Base-by-base conservation (phyloP, 768 basidiomycete species). In the Rhodotorula sphaerocarpa region DNA sequence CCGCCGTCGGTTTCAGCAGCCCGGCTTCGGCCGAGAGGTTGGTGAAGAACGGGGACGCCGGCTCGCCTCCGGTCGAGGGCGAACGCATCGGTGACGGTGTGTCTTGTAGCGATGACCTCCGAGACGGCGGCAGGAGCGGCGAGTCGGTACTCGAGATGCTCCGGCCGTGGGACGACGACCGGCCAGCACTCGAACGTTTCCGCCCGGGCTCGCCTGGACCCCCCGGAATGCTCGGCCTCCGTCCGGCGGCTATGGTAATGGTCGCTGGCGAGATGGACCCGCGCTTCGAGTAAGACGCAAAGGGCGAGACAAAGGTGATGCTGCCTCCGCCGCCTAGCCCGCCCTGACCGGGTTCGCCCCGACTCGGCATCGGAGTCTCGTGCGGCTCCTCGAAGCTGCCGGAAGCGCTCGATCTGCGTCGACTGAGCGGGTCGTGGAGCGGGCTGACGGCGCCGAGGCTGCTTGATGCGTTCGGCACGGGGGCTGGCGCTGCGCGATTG, bases 221-320 rank as follows among this genome's bases (percentile, higher is more conserved):
- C 11, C 54, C 63, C 2, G 63, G 27, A 21, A 55, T 55, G 30
- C 57, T 59, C 23, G 45, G 44, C 23, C 58, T 44, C 23, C 63
- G 31, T 12, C 51, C 28, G 9, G 57, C 54, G 2, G 48, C 21
- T 14, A 50, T 20, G 3, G 57, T 59, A 12, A 44, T 18, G 21
- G 57, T 59, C 6, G 47, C 45, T 33, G 55, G 63, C 12, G 63
- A 48, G 39, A 65, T 42, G 23, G 33, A 31, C 1, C 34, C 42
- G 25, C 63, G 53, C 43, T 59, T 59, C 11, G 43, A 47, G 9
- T 6, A 34, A 1, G 39, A 15, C 2, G 58, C 53, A 39, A 61
- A 65, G 3, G 64, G 64, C 36, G 64, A 65, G 20, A 61, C 50
- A 28, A 61, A 65, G 28, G 55, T 48, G 41, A 61, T 61, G 5